Evolutionary conservation across 352 stramenopile species (phyloP).

Genomic region (Pythium brachiatum): DNA sequence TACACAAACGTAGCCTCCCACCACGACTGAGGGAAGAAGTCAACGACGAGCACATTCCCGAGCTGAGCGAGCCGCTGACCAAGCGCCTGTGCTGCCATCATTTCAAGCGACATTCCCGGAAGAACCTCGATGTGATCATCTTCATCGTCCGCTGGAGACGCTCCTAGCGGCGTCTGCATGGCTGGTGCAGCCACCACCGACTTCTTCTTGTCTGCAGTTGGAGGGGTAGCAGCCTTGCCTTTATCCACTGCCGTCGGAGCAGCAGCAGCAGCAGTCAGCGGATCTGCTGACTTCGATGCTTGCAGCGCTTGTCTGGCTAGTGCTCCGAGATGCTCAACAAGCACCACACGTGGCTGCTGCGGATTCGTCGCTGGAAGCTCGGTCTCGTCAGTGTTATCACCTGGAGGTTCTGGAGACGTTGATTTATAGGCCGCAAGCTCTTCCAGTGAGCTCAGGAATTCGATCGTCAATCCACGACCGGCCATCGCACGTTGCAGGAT

Average conservation of each 20-base stretch:
- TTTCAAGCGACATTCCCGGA: slow-evolving; percentile 24
- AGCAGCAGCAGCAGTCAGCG: background rate
- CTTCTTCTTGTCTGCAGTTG: slow-evolving; percentile 22
- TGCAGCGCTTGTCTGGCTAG: slow-evolving; percentile 14
- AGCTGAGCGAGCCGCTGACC: slow-evolving; percentile 15
- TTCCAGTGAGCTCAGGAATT: slow-evolving; percentile 33
- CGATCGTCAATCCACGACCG: slow-evolving; percentile 13
- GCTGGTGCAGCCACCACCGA: background rate
- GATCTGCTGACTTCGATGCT: background rate
- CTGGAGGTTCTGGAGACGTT: background rate
- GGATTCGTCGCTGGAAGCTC: background rate
- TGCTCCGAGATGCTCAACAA: slow-evolving; percentile 41
- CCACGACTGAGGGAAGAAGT: slow-evolving; percentile 24
- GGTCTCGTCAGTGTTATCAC: background rate
- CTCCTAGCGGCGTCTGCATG: background rate
- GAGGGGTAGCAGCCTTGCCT: slow-evolving; percentile 4
- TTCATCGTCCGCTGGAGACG: background rate
- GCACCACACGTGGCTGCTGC: slow-evolving; percentile 28
- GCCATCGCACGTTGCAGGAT: slow-evolving; percentile 39
- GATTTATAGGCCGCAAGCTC: slow-evolving; percentile 7
- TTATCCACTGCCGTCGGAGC: slow-evolving; percentile 13
- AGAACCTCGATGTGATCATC: slow-evolving; percentile 15
- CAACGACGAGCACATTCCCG: slow-evolving; percentile 8
- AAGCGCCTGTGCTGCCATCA: slow-evolving; percentile 19
- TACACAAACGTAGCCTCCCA: slow-evolving; percentile 28